Conservation (phyloP, 169 alveolate species). For the Plasmodium relictum region DNA sequence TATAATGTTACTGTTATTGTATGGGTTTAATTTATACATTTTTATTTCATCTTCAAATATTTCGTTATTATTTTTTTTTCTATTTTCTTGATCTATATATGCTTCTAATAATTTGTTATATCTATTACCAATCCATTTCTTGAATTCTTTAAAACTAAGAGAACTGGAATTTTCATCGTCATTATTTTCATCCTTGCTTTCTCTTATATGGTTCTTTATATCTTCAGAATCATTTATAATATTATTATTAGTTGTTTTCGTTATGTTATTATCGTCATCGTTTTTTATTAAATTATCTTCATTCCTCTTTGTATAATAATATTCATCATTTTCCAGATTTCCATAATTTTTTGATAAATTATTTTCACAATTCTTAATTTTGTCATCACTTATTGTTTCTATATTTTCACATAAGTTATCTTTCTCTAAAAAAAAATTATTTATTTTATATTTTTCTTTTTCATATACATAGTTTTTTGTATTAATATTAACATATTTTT, state of each 20-base stretch:
- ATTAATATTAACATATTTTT: too few species aligned
- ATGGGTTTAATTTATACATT: slow-evolving; percentile 17
- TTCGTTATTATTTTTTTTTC: slow-evolving; percentile 47
- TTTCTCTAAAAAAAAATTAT: too few species aligned
- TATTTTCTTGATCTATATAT: slow-evolving; percentile 40
- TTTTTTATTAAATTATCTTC: not conserved
- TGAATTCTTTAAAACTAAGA: slow-evolving; percentile 11
- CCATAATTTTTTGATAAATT: too few species aligned
- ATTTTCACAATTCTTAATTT: not conserved
- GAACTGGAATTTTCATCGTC: not conserved
- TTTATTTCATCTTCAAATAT: slow-evolving; percentile 60
- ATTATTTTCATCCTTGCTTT: slow-evolving; percentile 12
- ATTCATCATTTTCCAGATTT: not conserved
- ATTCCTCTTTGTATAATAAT: not conserved
- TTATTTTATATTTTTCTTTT: too few species aligned
- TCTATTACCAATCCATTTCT: slow-evolving; percentile 37
- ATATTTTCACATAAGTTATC: too few species aligned
- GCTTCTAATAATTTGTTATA: slow-evolving; percentile 30
- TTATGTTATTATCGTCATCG: slow-evolving; percentile 17
- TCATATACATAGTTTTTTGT: too few species aligned
- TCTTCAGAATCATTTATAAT: slow-evolving; percentile 7
- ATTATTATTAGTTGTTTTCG: not conserved
- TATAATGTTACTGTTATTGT: slow-evolving; percentile 1
- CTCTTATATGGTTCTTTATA: not conserved
- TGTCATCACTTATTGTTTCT: not conserved